Base-by-base conservation (phyloP, 2,329 filamentous ascomycete species). In the Penicillium sp. region DNA sequence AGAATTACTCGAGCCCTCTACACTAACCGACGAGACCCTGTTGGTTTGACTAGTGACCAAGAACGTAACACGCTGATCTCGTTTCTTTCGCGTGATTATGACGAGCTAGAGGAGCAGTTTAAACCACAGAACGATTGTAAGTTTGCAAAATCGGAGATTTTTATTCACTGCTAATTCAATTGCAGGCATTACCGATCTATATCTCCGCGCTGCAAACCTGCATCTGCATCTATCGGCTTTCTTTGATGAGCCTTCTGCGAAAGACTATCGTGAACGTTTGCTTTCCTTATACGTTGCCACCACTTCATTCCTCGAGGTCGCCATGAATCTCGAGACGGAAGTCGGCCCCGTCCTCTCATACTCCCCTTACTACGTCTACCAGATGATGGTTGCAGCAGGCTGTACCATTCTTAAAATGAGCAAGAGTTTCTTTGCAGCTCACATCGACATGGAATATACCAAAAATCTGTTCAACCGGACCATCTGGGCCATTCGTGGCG, bases 351-450 rank as follows among this genome's bases (percentile, higher is more conserved):
- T 80, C 31, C 71, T 85, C 11, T 77, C 77, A 55, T 81, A 85
- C 55, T 81, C 81, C 18, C 80, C 77, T 42, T 85, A 82, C 62
- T 87, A 88, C 66, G 80, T 89, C 54, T 83, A 86, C 67, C 85
- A 88, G 68, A 87, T 88, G 79, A 82, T 87, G 67, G 78, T 88
- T 26, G 85, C 85, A 3, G 84, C 82, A 15, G 84, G 83, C 2
- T 87, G 86, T 61, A 83, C 84, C 1, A 72, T 89, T 6, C 74
- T 88, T 51, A 88, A 88, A 64, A 76, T 89, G 1, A 80, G 86
- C 61, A 87, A 88, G 66, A 86, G 84, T 46, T 86, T 86, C 61
- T 86, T 87, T 58, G 80, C 82, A 2, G 72, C 75, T 20, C 79
- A 83, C 40, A 78, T 83, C 20, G 82, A 87, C 54, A 75, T 79